Base-by-base conservation (phyloP, 2,329 filamentous ascomycete genomes). In the Penicillium griseofulvum region DNA sequence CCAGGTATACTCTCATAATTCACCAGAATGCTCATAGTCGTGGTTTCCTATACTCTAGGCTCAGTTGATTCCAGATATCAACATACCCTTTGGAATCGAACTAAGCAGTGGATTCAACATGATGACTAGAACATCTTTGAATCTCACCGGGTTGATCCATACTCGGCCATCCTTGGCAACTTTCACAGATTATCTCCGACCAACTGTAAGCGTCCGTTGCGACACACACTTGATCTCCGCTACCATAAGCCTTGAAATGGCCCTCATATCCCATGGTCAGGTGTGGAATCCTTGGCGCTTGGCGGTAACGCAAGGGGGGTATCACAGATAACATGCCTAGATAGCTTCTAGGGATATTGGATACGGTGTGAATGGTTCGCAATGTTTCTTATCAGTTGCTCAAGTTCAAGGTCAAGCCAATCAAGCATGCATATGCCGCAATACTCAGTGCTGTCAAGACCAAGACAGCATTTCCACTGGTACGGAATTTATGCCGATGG, bases 381-480 rank as follows among this genome's bases (percentile, higher is more conserved):
- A 37, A 52, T 46, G 37, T 14, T 45, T n/a, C 29, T 42, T 42
- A 56, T 63, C 66, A 71, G 19, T 59, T 59, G 33, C 62, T 56
- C 52, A 85, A 71, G 58, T 76, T 78, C 64, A 86, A 62, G 4
- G 83, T 87, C 65, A 87, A 74, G 29, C 81, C 81, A 58, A 87
- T 75, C 63, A 87, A 73, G 55, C 78, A 83, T 26, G 80, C 74
- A 66, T 87, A 87, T 26, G 85, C 85, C 12, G 81, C 83, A 16
- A 87, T 71, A 65, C 83, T 87, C 67, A 87, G 68, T 24, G 80
- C 81, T 14, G 85, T 87, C 69, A 87, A 69, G 28, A 85, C 79
- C 42, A 85, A 76, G 3, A 87, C 85, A 8, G 86, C 83, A 69
- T 87, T 87, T 31, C 85, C 85, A 71, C 83, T 86, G 16, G 85